Evolutionary conservation across 176 grass and related monocot species (phyloP), one percentile per base, ranked within the genome.

Genomic region (Eragrostis nindensis): DNA sequence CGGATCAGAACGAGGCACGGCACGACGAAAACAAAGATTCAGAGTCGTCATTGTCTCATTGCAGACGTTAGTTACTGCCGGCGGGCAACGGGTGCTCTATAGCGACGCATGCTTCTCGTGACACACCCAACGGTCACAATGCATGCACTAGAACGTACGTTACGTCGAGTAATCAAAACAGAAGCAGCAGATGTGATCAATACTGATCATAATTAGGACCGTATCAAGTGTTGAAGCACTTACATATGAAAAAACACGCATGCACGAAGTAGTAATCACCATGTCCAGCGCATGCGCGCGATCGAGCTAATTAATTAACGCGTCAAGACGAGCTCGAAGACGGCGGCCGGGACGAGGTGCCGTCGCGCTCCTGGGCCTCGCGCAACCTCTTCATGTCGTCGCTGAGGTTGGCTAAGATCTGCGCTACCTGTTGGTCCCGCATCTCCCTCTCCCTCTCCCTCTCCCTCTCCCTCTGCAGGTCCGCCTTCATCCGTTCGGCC

Each of bases 71-170:
- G 61, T 32, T 17, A 10, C 52, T 9, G 19, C 19, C 24, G 46
- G 17, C 72, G 72, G 40, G 73, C 73, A 75, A 61, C 54, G 14
- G 6, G 30, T 15, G 30, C 5, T 11, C 11, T 13, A 6, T 55
- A 11, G 32, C 18, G 7, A 57, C 36, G 36, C 53, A 17, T 17
- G 72, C 39, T 75, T 26, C 72, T 59, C 53, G 72, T 75, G 72
- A 75, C 40, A 43, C 54, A 17, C 54, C 53, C 53, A 75, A 75
- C 73, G 73, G 73, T 75, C 73, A 75, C 54, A 59, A 75, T 17
- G 52, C 52, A 59, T 38, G 57, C 57, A 52, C 7, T 22, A 21
- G 64, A 1, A 21, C 27, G 21, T 14, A 27, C 42, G n/a, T 61
- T 46, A 45, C 2, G 32, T 7, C 42, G 24, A 70, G 44, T 39